These are phyloP conservation scores for Samsoniella hepiali DNA, from an alignment of 2,329 filamentous ascomycete genomes.

Conservation along the genomic window DNA sequence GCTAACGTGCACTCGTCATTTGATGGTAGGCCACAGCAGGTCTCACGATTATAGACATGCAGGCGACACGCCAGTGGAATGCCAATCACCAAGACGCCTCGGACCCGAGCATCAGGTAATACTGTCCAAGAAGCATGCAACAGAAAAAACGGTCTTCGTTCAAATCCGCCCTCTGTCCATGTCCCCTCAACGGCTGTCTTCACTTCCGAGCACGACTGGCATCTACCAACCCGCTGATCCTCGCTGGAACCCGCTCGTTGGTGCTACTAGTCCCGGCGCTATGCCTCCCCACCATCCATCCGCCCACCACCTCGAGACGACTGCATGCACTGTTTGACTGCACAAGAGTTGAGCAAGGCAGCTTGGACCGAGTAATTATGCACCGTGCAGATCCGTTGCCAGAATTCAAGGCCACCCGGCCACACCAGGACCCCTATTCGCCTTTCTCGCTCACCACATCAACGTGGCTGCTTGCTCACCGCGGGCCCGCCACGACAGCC, in stretches of 20 bases:
- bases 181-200: slow-evolving; percentile 1
- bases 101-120: neutral
- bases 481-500: neutral
- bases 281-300: neutral
- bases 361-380: neutral
- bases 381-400: neutral
- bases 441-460: too few relatives aligned
- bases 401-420: neutral
- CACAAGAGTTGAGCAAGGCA: neutral
- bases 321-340: too few relatives aligned
- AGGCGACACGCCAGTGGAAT: neutral
- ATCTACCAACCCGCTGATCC: slow-evolving; percentile 5
- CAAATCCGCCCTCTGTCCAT: neutral
- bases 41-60: neutral
- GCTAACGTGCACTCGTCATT: neutral
- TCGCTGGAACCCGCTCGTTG: neutral
- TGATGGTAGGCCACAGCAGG: neutral
- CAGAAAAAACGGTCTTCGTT: neutral
- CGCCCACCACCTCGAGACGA: neutral
- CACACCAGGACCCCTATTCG: neutral
- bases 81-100: neutral
- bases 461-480: neutral
- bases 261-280: neutral
- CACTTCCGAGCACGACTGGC: neutral
- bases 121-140: neutral